Base-by-base conservation (phyloP, 1,284 basidiomycete genomes). In the Apiotrichum akiyoshidainum region DNA sequence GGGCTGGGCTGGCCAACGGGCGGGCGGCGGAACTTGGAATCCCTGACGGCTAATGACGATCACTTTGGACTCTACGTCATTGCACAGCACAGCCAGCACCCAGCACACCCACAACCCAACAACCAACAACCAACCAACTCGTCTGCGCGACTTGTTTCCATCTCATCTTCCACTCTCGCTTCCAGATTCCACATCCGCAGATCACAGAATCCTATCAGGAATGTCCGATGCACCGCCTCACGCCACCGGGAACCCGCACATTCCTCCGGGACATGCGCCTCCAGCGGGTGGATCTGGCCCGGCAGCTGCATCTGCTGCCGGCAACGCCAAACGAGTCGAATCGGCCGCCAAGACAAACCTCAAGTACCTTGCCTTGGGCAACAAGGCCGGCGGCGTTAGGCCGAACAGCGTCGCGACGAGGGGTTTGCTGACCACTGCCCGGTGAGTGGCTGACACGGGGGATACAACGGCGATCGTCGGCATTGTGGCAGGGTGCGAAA, bases 281-380 rank as follows among this genome's bases (percentile, higher is more conserved):
- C 12, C 37, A 11, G 37, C 14, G 12, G 37, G 37, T 11, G 8
- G n/a, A 11, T 44, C 42, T 10, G n/a, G n/a, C 26, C 13, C 51
- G 31, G 26, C 31, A 17, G 7, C 50, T 5, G 16, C 48, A 16
- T 9, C n/a, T 1, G 51, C 41, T 2, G 31, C 33, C 9, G 16
- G 17, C 11, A 26, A 19, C 31, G n/a, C 11, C 26, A 14, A 40
- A 9, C 14, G 21, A 7, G 10, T 4, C 5, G 19, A n/a, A 33
- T 48, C 46, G n/a, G 26, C 22, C 1, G 63, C 69, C 31, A 73
- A 74, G 61, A 65, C 67, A n/a, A 78, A 78, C 52, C 54, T 75
- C 11, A 55, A 61, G 12, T 80, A 76, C 61, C 69, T 80, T 37
- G 69, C 70, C 13, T 65, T 77, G 7, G 77, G 77, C 0, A 65